These are phyloP conservation scores for Byssochlamys sp. DNA, from an alignment of 2,329 filamentous ascomycete genomes.

Conservation along the genomic window DNA sequence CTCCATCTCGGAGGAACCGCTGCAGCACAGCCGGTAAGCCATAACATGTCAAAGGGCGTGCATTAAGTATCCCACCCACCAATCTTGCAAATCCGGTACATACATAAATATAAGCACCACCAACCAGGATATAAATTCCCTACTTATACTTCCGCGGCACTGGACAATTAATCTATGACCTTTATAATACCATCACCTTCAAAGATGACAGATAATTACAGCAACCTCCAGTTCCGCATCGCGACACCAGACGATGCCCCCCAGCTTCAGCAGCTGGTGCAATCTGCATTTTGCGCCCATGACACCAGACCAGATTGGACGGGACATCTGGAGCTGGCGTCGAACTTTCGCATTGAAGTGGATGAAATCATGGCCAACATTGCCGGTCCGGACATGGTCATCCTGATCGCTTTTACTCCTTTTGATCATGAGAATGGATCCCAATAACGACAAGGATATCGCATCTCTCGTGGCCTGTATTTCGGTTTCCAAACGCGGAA, in stretches of 20 bases:
- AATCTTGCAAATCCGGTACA: too few species aligned
- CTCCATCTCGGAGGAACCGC: too few species aligned
- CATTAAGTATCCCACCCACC: too few species aligned
- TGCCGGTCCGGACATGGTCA: slow-evolving; percentile 14
- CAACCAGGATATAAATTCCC: too few species aligned
- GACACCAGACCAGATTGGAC: slow-evolving; percentile 31
- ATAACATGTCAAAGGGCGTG: too few species aligned
- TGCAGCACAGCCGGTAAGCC: too few species aligned
- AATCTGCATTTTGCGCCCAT: slow-evolving; percentile 33
- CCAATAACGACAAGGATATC: background rate
- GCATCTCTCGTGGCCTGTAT: slow-evolving; percentile 11
- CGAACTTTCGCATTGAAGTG: slow-evolving; percentile 14
- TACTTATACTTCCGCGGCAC: too few species aligned
- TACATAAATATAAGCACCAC: too few species aligned
- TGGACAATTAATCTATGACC: too few species aligned
- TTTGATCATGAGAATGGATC: background rate
- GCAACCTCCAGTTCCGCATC: slow-evolving; percentile 26
- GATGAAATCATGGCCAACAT: slow-evolving; percentile 19
- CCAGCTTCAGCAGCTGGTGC: slow-evolving; percentile 28
- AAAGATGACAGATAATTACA: background rate
- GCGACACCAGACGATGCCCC: slow-evolving; percentile 30
- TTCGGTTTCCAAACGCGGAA: slow-evolving; percentile 10
- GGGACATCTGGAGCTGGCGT: slow-evolving; percentile 21
- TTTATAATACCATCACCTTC: too few species aligned
- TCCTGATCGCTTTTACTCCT: slow-evolving; percentile 14